A percentile compares a stretch with the other conserved stretches of the same genome.
Evolutionary conservation across 2,329 filamentous ascomycete species (phyloP).

Genomic region (Paracoccidioides brasiliensis): DNA sequence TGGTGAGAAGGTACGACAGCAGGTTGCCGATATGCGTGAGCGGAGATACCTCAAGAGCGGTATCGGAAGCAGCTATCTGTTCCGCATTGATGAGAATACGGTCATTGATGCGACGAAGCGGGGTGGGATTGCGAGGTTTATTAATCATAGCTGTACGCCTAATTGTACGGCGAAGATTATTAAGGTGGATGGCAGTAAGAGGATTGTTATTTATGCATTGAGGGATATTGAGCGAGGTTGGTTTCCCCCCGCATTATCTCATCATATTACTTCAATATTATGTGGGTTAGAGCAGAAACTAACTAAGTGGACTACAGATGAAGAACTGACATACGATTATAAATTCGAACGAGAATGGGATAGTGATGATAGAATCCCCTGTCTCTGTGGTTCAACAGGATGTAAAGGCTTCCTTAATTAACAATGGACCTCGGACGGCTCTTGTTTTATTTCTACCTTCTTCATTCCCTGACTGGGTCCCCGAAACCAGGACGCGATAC

Average conservation of each 20-base stretch:
- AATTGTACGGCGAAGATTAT: constrained; percentile 99
- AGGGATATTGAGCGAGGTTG: constrained; percentile 89
- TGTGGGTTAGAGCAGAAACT: neutral
- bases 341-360: constrained; percentile 98
- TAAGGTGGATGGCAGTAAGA: constrained; percentile 92
- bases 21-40: constrained; percentile 93
- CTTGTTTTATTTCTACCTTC: neutral
- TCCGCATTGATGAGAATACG: constrained; percentile 94
- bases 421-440: neutral
- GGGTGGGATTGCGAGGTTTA: constrained; percentile 93
- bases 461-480: neutral
- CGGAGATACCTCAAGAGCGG: constrained; percentile 86
- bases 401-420: constrained; percentile 99
- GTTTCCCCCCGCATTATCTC: constrained; percentile 24
- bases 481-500: neutral
- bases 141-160: constrained; percentile 94
- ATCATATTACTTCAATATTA: neutral
- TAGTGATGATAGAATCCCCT: constrained; percentile 88
- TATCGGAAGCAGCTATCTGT: constrained; percentile 93
- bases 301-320: constrained; percentile 47
- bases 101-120: constrained; percentile 98
- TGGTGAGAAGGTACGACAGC: constrained; percentile 90
- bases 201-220: constrained; percentile 97
- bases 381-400: constrained; percentile 85
- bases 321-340: constrained; percentile 99